phyloP scores from a whole-genome alignment of 345 rosid species.

The Schrenkiella parvula region DNA sequence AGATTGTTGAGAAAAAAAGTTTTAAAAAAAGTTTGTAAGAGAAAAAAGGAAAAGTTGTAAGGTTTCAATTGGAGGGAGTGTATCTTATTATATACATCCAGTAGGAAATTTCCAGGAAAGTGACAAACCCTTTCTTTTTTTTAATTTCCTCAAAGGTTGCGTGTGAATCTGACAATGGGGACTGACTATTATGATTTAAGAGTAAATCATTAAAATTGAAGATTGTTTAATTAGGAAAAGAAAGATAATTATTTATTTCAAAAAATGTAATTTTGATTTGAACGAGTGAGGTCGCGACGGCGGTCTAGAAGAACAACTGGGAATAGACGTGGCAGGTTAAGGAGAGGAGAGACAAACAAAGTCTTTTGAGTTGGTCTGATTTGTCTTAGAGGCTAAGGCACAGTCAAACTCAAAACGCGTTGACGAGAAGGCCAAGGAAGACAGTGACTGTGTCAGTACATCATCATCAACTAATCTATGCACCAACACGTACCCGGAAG shows the following conservation, averaged over 20 bases:
- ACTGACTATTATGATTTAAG: no score
- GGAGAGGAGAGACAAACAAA: not conserved
- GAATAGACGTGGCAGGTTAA: constrained; percentile 7
- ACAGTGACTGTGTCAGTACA: constrained; percentile 3
- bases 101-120: constrained; percentile 59
- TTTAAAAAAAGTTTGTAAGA: not conserved
- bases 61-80: constrained; percentile 30
- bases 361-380: not conserved
- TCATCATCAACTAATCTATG: no score
- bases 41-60: constrained; percentile 1
- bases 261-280: no score
- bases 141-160: constrained; percentile 27
- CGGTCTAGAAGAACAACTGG: not conserved
- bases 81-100: not conserved
- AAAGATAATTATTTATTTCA: no score
- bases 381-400: constrained; percentile 32
- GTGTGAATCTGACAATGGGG: constrained; percentile 67
- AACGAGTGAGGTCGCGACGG: constrained; percentile 2
- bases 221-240: no score
- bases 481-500: no score
- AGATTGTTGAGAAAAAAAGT: not conserved
- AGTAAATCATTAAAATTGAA: no score
- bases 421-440: constrained; percentile 6
- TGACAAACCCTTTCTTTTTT: not conserved
- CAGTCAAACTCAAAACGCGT: constrained; percentile 25